Percentiles rank a stretch among this genome's conserved stretches.
Conservation (phyloP, 2,329 filamentous ascomycete species). For the Tolypocladium album region DNA sequence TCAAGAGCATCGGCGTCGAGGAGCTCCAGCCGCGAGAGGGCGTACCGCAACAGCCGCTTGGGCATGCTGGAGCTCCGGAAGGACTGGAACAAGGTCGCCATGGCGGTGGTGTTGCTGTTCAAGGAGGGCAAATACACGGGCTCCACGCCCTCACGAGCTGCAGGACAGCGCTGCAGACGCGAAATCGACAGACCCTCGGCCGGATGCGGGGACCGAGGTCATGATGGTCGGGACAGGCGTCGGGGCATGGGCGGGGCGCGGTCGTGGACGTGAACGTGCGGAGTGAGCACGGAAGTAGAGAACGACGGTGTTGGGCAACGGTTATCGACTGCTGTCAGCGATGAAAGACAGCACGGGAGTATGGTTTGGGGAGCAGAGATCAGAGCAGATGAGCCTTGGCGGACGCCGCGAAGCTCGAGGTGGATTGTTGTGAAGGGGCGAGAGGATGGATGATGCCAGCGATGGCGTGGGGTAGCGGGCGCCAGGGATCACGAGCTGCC, state of each 20-base stretch:
- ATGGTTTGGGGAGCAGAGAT: no score
- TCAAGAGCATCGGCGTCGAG: slow-evolving; percentile 82
- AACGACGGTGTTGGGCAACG: background rate
- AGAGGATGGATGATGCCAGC: background rate
- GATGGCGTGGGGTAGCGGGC: background rate
- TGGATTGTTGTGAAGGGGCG: background rate
- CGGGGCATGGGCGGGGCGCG: background rate
- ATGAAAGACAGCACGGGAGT: background rate
- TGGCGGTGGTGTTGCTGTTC: slow-evolving; percentile 23
- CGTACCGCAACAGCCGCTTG: slow-evolving; percentile 82
- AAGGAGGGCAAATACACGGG: background rate
- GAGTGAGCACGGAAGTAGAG: background rate
- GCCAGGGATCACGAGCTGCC: background rate
- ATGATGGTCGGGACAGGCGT: background rate
- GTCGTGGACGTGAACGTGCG: background rate
- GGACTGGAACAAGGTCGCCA: slow-evolving; percentile 63
- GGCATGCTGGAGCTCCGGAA: slow-evolving; percentile 64
- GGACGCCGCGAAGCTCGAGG: background rate
- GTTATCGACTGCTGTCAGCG: background rate
- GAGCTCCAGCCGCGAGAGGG: slow-evolving; percentile 70
- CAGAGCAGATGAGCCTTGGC: background rate
- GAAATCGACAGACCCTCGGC: slow-evolving; percentile 23
- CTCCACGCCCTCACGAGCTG: slow-evolving; percentile 4
- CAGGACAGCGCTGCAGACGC: slow-evolving; percentile 10
- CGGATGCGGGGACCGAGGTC: slow-evolving; percentile 17